Base-by-base conservation (phyloP, 1,284 basidiomycete genomes). In the Sparassis latifolia region DNA sequence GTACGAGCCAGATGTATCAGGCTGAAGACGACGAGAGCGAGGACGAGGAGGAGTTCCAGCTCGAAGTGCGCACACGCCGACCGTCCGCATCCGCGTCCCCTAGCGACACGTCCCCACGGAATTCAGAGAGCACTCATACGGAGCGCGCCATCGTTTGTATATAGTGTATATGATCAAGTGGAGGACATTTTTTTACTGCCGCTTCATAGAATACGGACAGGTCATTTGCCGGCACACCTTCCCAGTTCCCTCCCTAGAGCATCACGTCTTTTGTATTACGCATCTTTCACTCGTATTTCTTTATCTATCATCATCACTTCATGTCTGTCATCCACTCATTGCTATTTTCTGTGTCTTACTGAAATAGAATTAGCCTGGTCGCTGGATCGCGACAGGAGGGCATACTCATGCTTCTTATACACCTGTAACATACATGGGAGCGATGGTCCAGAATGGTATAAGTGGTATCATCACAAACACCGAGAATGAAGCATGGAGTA, bases 1-100 rank as follows among this genome's bases (percentile, higher is more conserved):
- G 65, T 55, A 62, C 57, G 44, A 66, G 65, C 50, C 65, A 63
- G 54, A 56, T 62, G 57, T 71, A 66, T 32, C 64, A 66, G 45
- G 66, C 69, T 12, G 72, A 68, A 27, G 72, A 67, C n/a, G 68
- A 66, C 44, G 56, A 58, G 50, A 55, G 56, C 51, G 59, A 55
- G 12, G 60, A 58, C 37, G 64, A 64, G 42, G 62, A 62, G 27
- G 56, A 60, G 44, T 48, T 56, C 20, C 65, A 51, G 37, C 59
- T 65, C 49, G 65, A 66, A 48, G 63, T 66, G 42, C 62, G 62
- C 44, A 61, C 63, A 32, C 60, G 65, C 28, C 59, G 63, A 28
- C 59, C 62, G 12, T 62, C 61, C 45, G 55, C 52, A 48, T 58
- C 61, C 33, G 57, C 62, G 20, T 20, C 20, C 7, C 44, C 55